A percentile compares a stretch with the other conserved stretches of the same genome.
These are phyloP conservation scores for Strigomonas galati DNA, from an alignment of 208 protist species.

Conservation along the genomic window DNA sequence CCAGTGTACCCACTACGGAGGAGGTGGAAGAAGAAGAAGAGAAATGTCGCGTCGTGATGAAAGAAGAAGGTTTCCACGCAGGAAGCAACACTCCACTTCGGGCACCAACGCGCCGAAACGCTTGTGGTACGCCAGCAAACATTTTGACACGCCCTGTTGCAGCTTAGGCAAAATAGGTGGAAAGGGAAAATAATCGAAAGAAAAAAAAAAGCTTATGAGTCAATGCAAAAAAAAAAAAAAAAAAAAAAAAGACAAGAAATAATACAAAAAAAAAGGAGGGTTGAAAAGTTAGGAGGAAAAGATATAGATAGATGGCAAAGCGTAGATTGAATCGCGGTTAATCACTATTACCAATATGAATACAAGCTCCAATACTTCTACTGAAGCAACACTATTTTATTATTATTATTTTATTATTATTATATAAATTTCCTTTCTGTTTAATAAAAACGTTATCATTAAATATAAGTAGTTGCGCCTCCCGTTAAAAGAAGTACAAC, in stretches of 20 bases:
- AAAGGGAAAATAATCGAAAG: conserved; percentile 6
- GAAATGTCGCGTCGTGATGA: neutral
- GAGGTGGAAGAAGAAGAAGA: conserved; percentile 30
- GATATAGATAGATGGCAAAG: neutral
- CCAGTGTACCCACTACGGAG: no score
- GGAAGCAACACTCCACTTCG: neutral
- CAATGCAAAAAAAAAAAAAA: neutral
- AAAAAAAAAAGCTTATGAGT: neutral
- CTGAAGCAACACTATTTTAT: neutral
- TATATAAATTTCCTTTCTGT: neutral
- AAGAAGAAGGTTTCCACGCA: neutral
- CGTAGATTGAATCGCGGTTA: no score
- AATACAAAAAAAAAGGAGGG: neutral
- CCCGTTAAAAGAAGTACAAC: neutral
- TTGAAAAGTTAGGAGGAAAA: neutral
- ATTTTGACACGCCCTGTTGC: no score
- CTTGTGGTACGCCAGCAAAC: no score
- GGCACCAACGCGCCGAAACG: no score
- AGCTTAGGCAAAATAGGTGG: no score
- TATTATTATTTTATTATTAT: neutral
- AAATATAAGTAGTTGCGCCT: no score
- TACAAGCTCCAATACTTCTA: no score
- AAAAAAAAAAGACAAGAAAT: no score
- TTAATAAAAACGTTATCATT: neutral
- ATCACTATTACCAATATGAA: no score